A percentile compares a stretch with the other conserved stretches of the same genome.
Conservation (phyloP, 768 basidiomycete species). For the Tylopilus sp. region DNA sequence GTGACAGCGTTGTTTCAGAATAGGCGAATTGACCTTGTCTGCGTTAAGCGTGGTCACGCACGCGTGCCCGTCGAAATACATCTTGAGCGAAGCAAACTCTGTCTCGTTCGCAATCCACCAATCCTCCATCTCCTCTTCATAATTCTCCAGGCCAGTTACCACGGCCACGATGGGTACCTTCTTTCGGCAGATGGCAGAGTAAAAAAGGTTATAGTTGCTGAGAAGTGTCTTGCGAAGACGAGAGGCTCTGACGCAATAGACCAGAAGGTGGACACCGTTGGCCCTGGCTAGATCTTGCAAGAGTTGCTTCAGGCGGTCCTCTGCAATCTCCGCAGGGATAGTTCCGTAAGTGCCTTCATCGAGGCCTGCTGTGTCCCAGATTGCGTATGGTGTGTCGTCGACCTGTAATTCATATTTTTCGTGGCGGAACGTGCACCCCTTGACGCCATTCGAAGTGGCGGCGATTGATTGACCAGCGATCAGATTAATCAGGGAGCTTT, state of each 20-base stretch:
- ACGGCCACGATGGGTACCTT: slow-evolving; percentile 37
- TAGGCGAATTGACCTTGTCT: slow-evolving; percentile 28
- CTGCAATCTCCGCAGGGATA: slow-evolving; percentile 30
- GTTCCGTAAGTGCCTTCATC: slow-evolving; percentile 34
- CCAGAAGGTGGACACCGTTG: slow-evolving; percentile 28
- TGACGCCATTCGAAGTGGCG: slow-evolving; percentile 29
- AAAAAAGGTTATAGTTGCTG: slow-evolving; percentile 39
- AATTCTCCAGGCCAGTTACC: slow-evolving; percentile 38
- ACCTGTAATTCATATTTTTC: slow-evolving; percentile 26
- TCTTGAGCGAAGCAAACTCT: slow-evolving; percentile 27
- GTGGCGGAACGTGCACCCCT: slow-evolving; percentile 35
- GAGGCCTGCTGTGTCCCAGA: slow-evolving; percentile 41
- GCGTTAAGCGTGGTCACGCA: slow-evolving; percentile 38
- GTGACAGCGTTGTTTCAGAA: slow-evolving; percentile 25
- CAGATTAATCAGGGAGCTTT: slow-evolving; percentile 45
- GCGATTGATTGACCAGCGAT: slow-evolving; percentile 39
- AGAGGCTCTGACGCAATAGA: slow-evolving; percentile 34
- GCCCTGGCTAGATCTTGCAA: slow-evolving; percentile 25
- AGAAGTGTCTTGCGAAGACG: slow-evolving; percentile 27
- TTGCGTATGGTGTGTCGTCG: slow-evolving; percentile 19
- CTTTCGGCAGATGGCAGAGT: slow-evolving; percentile 32
- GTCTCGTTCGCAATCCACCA: slow-evolving; percentile 35
- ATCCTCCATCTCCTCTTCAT: slow-evolving; percentile 26
- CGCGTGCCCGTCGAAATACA: slow-evolving; percentile 36
- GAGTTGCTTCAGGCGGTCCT: slow-evolving; percentile 22